Percentiles rank a stretch among this genome's conserved stretches.
These are phyloP conservation scores for Ceratobasidium sp. DNA, from an alignment of 1,284 basidiomycete species.

Conservation along the genomic window DNA sequence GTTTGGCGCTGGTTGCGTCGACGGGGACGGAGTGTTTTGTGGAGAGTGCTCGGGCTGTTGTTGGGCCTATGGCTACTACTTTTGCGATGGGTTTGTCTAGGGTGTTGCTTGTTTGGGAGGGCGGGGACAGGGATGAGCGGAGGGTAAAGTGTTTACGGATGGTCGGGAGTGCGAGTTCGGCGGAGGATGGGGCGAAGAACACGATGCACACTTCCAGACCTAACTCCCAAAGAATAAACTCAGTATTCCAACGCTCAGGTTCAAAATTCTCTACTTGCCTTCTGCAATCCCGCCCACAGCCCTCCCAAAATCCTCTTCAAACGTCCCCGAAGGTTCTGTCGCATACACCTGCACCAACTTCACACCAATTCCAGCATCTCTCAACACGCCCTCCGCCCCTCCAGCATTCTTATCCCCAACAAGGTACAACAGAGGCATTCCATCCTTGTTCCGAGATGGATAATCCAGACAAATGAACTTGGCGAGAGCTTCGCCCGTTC, in stretches of 20 bases:
- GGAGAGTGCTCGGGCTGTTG: slow-evolving; percentile 65
- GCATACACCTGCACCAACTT: slow-evolving; percentile 70
- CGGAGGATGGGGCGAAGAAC: slow-evolving; percentile 78
- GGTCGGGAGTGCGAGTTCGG: slow-evolving; percentile 65
- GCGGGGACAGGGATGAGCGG: slow-evolving; percentile 7
- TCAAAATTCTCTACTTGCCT: no score
- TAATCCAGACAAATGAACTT: slow-evolving; percentile 67
- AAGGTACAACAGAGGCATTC: slow-evolving; percentile 68
- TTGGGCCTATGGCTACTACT: slow-evolving; percentile 74
- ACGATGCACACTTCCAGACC: slow-evolving; percentile 58
- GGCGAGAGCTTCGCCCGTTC: slow-evolving; percentile 73
- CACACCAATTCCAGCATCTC: slow-evolving; percentile 59
- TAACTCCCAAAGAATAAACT: background rate
- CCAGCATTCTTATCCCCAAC: slow-evolving; percentile 85
- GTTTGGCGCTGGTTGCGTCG: slow-evolving; percentile 65
- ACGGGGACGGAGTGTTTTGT: slow-evolving; percentile 62
- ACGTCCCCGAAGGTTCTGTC: slow-evolving; percentile 66
- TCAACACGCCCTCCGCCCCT: slow-evolving; percentile 66
- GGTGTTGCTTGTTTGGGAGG: slow-evolving; percentile 21
- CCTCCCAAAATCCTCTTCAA: slow-evolving; percentile 60
- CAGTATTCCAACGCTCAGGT: background rate
- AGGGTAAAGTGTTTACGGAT: slow-evolving; percentile 60
- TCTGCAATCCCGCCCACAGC: slow-evolving; percentile 50
- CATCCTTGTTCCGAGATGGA: slow-evolving; percentile 25
- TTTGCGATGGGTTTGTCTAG: slow-evolving; percentile 48